These are phyloP conservation scores for Porpolomopsis calyptriformis DNA, from an alignment of 768 basidiomycete genomes.

Conservation along the genomic window DNA sequence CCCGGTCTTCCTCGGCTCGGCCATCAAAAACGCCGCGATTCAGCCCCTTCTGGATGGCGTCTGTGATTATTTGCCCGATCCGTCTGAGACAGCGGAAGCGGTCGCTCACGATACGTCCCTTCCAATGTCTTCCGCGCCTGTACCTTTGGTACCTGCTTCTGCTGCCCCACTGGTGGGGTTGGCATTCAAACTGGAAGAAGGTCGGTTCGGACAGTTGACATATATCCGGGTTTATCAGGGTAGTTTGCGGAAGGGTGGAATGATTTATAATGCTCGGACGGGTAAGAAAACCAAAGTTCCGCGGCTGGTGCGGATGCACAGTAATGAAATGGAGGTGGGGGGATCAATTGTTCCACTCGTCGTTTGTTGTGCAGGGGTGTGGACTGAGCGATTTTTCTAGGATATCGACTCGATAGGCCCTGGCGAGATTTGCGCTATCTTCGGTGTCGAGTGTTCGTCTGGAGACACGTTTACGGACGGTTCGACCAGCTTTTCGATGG, in stretches of 20 bases:
- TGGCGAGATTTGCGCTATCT: slow-evolving; percentile 98
- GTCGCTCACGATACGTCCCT: slow-evolving; percentile 76
- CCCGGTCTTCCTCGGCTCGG: slow-evolving; percentile 94
- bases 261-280: slow-evolving; percentile 86
- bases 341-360: neutral
- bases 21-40: slow-evolving; percentile 93
- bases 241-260: slow-evolving; percentile 71
- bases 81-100: slow-evolving; percentile 65
- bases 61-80: slow-evolving; percentile 89
- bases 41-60: slow-evolving; percentile 93
- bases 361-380: no score
- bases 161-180: slow-evolving; percentile 83
- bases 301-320: slow-evolving; percentile 93
- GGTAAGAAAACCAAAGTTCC: slow-evolving; percentile 98
- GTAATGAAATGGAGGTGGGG: slow-evolving; percentile 94
- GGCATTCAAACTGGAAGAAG: slow-evolving; percentile 98
- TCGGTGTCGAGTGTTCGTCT: slow-evolving; percentile 95
- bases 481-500: slow-evolving; percentile 86
- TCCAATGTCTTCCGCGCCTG: slow-evolving; percentile 51
- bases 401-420: slow-evolving; percentile 91
- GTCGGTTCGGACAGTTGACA: slow-evolving; percentile 91
- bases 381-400: slow-evolving; percentile 26
- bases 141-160: slow-evolving; percentile 73
- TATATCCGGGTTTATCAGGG: slow-evolving; percentile 99
- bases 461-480: slow-evolving; percentile 98